Base-by-base conservation (phyloP, 768 basidiomycete species). In the Xerocomus spinulosus region DNA sequence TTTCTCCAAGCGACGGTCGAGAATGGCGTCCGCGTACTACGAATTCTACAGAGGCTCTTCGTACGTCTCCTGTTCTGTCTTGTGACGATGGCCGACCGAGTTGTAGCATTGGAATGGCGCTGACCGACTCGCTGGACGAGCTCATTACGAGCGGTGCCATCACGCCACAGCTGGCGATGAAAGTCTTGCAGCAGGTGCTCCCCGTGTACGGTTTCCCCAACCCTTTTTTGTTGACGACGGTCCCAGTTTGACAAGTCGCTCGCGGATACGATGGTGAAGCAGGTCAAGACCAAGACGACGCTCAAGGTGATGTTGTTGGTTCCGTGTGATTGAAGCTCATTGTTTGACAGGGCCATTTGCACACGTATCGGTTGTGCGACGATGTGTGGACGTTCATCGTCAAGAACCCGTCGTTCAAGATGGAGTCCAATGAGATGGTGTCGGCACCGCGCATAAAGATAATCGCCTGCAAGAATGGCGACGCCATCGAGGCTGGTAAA, bases 361-460 rank as follows among this genome's bases (percentile, higher is more conserved):
- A 87, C 56, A 97, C 92, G 2, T 99, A 96, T 68, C 82, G 91
- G 8, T 76, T 92, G 4, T 92, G 90, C 66, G 92, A 95, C 70
- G 93, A 94, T 62, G 95, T 98, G 40, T 98, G 96, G 96, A 98
- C 95, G 44, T 99, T 98, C 68, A 89, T 95, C 53, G 88, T 97
- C 42, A 90, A 92, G 68, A 84, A 94, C 57, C 87, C 94, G 9
- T 72, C 73, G 14, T 95, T 99, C 72, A 97, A 97, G 71, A 92
- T 98, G 86, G 96, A 99, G 68, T 80, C 83, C 54, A 88, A 87
- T 66, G 85, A 90, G 61, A 72, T 82, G 64, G 81, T 92, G 48
- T 71, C 67, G 33, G 78, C 87, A 5, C 77, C 79, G 24, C 82
- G 87, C 66, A 91, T 96, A 69, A 96, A 97, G 76, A 97, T 99